Conservation (phyloP, 139 green algal species). For the Monoraphidium neglectum region DNA sequence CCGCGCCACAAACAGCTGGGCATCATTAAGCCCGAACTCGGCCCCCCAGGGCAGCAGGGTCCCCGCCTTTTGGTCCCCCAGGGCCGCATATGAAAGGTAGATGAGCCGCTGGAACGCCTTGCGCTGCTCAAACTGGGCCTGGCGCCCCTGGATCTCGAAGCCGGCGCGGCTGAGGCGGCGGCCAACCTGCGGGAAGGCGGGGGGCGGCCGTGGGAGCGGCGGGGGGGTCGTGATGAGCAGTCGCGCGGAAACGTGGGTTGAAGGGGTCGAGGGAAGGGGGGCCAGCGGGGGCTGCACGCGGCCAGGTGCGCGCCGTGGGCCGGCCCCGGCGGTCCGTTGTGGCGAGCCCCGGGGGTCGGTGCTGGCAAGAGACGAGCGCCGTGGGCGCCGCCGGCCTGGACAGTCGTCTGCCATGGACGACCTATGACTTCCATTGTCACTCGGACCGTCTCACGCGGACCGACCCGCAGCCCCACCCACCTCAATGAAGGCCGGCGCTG, state of each 20-base stretch:
- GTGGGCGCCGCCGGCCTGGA: too few relatives aligned
- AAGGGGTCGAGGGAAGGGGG: too few relatives aligned
- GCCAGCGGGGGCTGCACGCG: too few relatives aligned
- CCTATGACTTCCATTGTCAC: too few relatives aligned
- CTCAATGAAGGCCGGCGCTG: conserved; percentile 93
- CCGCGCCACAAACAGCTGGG: conserved; percentile 77
- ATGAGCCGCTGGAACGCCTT: conserved; percentile 97
- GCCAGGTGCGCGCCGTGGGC: too few relatives aligned
- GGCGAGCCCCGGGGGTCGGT: too few relatives aligned
- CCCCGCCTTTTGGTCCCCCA: conserved; percentile 82
- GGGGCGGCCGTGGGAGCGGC: background rate
- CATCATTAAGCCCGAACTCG: conserved; percentile 90
- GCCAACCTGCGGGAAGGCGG: background rate
- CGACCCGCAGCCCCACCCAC: conserved; percentile 55
- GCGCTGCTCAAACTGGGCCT: conserved; percentile 67
- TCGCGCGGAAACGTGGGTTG: too few relatives aligned
- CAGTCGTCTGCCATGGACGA: too few relatives aligned
- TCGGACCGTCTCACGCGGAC: too few relatives aligned
- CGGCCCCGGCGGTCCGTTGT: too few relatives aligned
- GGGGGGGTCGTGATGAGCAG: too few relatives aligned
- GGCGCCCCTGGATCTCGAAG: conserved; percentile 46
- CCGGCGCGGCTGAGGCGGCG: conserved; percentile 27
- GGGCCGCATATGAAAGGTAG: conserved; percentile 89
- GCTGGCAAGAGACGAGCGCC: too few relatives aligned
- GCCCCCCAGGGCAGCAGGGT: conserved; percentile 95